Percentiles rank a stretch among this genome's conserved stretches.
Conservation (phyloP, 2,329 filamentous ascomycete species). For the Ascochyta fabae region DNA sequence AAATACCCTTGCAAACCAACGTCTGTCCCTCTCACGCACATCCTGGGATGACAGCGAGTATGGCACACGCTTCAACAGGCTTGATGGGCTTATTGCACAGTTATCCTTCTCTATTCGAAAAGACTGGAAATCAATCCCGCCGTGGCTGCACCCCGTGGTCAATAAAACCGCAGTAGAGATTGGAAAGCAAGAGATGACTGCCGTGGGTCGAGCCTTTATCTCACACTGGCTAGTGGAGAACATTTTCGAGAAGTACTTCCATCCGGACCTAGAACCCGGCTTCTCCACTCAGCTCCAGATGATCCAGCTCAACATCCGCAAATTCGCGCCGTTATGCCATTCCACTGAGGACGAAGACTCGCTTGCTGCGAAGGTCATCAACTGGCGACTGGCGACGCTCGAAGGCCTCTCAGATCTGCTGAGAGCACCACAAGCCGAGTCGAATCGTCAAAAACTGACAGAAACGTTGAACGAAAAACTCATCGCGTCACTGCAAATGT, state of each 20-base stretch:
- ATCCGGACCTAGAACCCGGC: slow-evolving; percentile 79
- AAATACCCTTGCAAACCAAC: slow-evolving; percentile 96
- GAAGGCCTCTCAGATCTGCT: slow-evolving; percentile 83
- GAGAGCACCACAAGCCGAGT: slow-evolving; percentile 67
- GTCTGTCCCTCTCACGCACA: slow-evolving; percentile 91
- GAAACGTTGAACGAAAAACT: slow-evolving; percentile 69
- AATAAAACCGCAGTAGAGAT: slow-evolving; percentile 84
- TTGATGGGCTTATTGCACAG: slow-evolving; percentile 94
- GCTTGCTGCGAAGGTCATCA: slow-evolving; percentile 82
- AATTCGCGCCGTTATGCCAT: slow-evolving; percentile 73
- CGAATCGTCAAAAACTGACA: slow-evolving; percentile 67
- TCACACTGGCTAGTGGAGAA: slow-evolving; percentile 90
- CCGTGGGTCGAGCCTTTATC: slow-evolving; percentile 87
- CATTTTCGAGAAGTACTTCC: slow-evolving; percentile 90
- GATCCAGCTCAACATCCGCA: slow-evolving; percentile 87
- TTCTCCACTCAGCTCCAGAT: slow-evolving; percentile 81
- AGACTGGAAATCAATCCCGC: slow-evolving; percentile 82
- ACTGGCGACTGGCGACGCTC: slow-evolving; percentile 91
- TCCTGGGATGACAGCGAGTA: slow-evolving; percentile 97
- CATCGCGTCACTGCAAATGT: slow-evolving; percentile 73
- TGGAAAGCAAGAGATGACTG: slow-evolving; percentile 97
- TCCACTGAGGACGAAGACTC: slow-evolving; percentile 90
- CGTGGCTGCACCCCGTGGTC: slow-evolving; percentile 79
- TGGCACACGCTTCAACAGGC: slow-evolving; percentile 81
- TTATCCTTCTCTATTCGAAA: slow-evolving; percentile 96